Percentiles rank a stretch among this genome's conserved stretches.
phyloP scores from a whole-genome alignment of 106 monocot genomes.

The Ottelia alismoides region DNA sequence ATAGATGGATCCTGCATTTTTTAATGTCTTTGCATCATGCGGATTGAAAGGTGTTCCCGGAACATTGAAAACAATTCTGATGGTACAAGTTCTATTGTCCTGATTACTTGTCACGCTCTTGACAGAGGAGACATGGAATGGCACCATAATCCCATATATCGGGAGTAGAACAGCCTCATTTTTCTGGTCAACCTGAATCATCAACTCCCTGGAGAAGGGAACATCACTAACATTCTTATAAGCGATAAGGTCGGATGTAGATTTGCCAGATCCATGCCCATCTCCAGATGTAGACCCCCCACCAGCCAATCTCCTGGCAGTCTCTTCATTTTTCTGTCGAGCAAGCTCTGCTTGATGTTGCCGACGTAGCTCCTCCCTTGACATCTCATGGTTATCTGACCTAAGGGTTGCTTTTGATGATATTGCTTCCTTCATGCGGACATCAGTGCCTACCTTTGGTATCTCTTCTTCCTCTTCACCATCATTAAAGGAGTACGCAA shows the following conservation, averaged over 20 bases:
- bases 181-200: conserved; percentile 83
- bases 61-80: conserved; percentile 84
- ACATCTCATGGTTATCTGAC: conserved; percentile 82
- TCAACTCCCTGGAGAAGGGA: conserved; percentile 38
- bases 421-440: conserved; percentile 22
- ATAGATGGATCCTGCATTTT: conserved; percentile 59
- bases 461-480: too few species aligned
- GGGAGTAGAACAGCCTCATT: conserved; percentile 82
- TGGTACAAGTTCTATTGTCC: conserved; percentile 84
- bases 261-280: conserved; percentile 31
- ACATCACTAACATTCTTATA: conserved; percentile 84
- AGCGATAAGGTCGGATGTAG: conserved; percentile 50
- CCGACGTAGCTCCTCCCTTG: conserved; percentile 78
- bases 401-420: conserved; percentile 68
- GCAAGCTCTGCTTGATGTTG: conserved; percentile 97
- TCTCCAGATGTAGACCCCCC: conserved; percentile 42
- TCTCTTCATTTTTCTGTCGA: conserved; percentile 87
- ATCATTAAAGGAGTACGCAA: conserved; percentile 77
- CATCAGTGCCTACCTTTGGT: too few species aligned
- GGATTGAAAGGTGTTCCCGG: conserved; percentile 82
- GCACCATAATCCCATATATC: conserved; percentile 81
- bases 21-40: conserved; percentile 61
- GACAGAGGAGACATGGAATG: conserved; percentile 86
- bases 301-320: conserved; percentile 50
- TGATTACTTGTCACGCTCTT: conserved; percentile 80